Conservation (phyloP, 805 yeast genomes). For the Suhomyces faveliae region DNA sequence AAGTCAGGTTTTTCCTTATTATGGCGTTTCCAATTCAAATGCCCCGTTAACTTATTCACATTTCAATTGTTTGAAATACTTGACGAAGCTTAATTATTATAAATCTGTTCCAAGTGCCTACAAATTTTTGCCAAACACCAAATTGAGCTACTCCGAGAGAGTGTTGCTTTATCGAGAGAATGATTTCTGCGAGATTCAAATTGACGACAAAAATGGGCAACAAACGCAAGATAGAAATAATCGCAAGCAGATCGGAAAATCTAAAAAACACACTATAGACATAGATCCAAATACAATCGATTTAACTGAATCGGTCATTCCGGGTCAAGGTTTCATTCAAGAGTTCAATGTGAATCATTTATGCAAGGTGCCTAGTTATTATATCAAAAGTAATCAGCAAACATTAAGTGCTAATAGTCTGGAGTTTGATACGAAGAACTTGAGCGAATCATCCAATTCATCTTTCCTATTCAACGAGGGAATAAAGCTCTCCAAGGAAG, state of each 20-base stretch:
- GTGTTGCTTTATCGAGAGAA: conserved; percentile 31
- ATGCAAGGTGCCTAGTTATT: conserved; percentile 45
- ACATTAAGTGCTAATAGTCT: conserved; percentile 8
- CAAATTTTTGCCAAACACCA: conserved; percentile 25
- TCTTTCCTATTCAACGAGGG: conserved; percentile 26
- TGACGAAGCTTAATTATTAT: conserved; percentile 37
- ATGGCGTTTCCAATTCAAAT: conserved; percentile 30
- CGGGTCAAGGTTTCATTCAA: conserved; percentile 45
- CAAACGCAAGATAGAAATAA: conserved; percentile 9
- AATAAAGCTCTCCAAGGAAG: conserved; percentile 29
- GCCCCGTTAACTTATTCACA: conserved; percentile 32
- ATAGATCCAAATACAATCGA: conserved; percentile 42
- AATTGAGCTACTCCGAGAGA: conserved; percentile 33
- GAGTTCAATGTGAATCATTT: conserved; percentile 40
- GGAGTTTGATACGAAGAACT: conserved; percentile 13
- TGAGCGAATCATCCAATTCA: conserved; percentile 17
- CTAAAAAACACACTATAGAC: conserved; percentile 29
- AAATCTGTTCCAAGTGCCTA: conserved; percentile 24
- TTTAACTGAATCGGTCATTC: conserved; percentile 37
- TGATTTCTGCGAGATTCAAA: conserved; percentile 24
- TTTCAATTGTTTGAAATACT: conserved; percentile 33
- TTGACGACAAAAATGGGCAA: conserved; percentile 1
- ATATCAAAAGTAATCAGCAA: conserved; percentile 30
- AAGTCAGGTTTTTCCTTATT: conserved; percentile 41
- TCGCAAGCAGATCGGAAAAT: conserved; percentile 30